Evolutionary conservation across 768 basidiomycete species (phyloP), one percentile per base, ranked within the genome.

Genomic region (Solioccasus polychromus): DNA sequence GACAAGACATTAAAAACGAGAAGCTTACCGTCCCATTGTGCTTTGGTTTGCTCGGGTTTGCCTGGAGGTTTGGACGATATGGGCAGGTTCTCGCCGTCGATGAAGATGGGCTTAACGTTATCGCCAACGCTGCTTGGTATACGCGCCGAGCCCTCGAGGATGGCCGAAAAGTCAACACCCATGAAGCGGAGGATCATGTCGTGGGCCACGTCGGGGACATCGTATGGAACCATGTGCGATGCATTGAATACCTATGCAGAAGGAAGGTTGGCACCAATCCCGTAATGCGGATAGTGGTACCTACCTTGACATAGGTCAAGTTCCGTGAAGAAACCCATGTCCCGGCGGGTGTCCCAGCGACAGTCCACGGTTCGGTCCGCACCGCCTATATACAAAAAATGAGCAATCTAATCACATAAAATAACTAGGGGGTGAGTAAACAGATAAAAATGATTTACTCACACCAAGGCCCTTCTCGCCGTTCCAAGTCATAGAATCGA

Each of bases 131-230:
- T 80, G 48, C 87, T 91, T 12, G 91, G 85, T 45, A 94, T 86
- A 41, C 69, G 74, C 3, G 91, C 92, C 0, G 90, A 83, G 25
- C 88, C 84, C 19, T 88, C 92, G 2, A 83, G 72, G 46, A 97
- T 77, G 2, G 81, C 76, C 20, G 85, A 78, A 57, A 95, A 89
- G 70, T 98, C 86, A 48, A 93, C 81, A 40, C 82, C 85, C 85
- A 97, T 91, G 72, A 99, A 99, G 12, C 96, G 89, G 31, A 96
- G 80, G 55, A 99, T 95, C 96, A 98, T 97, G 66, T 99, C 96
- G 64, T 97, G 92, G 4, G 94, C 75, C 17, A 85, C 81, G 41
- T 89, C 78, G 0, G 93, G 94, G 11, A 88, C 73, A 65, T 99
- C 95, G 64, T 73, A 87, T 11, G 88, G 84, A 8, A 81, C 95